Evolutionary conservation across 2,329 filamentous ascomycete genomes (phyloP).

Genomic region (Aureobasidium melanogenum): DNA sequence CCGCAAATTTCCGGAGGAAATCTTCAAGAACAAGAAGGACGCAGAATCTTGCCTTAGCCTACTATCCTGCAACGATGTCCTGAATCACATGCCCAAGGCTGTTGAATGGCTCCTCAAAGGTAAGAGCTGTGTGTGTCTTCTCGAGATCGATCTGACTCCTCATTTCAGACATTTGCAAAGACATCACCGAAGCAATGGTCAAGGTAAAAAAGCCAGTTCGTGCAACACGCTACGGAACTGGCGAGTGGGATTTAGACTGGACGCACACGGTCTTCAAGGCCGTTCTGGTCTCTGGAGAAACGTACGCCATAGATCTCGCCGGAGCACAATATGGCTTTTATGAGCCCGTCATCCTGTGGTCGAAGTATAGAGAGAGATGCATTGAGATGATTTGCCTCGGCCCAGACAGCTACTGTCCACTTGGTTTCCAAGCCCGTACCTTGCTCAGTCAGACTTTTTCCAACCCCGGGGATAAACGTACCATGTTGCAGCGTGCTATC

Average conservation of each 20-base stretch:
- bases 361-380: neutral
- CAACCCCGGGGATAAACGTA: neutral
- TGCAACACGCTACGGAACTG: neutral
- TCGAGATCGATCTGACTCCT: neutral
- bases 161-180: neutral
- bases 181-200: neutral
- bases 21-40: slow-evolving; percentile 11
- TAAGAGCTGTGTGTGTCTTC: neutral
- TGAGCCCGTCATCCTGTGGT: slow-evolving; percentile 1
- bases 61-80: neutral
- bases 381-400: neutral
- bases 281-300: slow-evolving; percentile 9
- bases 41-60: neutral
- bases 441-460: neutral
- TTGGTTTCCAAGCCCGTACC: neutral
- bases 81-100: neutral
- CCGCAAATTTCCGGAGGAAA: slow-evolving; percentile 5
- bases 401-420: neutral
- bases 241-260: neutral
- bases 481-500: neutral
- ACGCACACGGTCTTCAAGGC: too few relatives aligned
- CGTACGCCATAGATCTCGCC: slow-evolving; percentile 14
- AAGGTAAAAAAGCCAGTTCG: neutral
- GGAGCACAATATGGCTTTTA: slow-evolving; percentile 17
- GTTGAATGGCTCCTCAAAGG: neutral